phyloP scores from a whole-genome alignment of 2,329 filamentous ascomycete species.

The Botryotinia globosa region DNA sequence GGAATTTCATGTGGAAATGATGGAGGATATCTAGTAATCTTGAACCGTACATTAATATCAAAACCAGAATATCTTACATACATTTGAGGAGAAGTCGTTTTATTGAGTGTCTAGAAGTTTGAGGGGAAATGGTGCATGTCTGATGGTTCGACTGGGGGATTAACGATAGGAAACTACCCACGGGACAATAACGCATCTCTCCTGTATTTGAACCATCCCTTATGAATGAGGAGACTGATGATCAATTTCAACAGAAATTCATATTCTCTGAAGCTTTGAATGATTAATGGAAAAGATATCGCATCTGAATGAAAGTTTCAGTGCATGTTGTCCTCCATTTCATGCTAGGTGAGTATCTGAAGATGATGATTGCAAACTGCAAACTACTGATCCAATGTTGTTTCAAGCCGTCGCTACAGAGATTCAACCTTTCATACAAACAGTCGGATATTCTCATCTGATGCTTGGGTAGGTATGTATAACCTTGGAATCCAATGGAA shows the following conservation, averaged over 20 bases:
- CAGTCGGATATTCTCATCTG: not conserved
- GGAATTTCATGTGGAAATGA: not conserved
- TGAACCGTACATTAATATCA: not conserved
- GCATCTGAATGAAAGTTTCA: not conserved
- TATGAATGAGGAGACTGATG: not conserved
- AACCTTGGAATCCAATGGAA: not conserved
- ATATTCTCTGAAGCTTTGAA: not conserved
- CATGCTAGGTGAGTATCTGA: not conserved
- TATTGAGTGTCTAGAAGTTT: not conserved
- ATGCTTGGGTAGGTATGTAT: not conserved
- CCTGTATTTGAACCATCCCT: not conserved
- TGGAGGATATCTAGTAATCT: not conserved
- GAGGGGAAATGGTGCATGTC: no score
- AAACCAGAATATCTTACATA: not conserved
- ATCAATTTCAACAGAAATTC: not conserved
- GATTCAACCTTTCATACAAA: not conserved
- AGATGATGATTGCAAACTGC: not conserved
- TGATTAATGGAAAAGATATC: not conserved
- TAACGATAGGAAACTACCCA: no score
- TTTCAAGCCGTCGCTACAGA: not conserved
- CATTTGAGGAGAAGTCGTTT: accelerated
- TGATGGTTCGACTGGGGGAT: not conserved
- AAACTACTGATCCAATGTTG: not conserved
- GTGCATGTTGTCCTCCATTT: no score
- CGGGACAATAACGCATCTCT: not conserved